These are phyloP conservation scores for Saturnispora saitoi DNA, from an alignment of 805 yeast species.

Conservation along the genomic window DNA sequence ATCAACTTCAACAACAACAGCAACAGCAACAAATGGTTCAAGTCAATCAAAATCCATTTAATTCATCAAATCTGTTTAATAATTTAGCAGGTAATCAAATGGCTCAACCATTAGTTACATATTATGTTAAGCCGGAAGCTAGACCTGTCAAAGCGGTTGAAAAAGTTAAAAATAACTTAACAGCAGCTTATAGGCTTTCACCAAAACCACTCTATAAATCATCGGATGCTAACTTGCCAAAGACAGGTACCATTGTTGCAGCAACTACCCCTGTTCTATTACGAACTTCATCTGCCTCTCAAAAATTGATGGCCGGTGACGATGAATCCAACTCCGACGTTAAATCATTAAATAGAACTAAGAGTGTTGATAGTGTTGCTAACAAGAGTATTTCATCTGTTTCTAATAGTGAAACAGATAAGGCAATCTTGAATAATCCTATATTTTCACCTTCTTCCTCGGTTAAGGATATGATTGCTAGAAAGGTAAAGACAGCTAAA, in stretches of 20 bases:
- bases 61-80: slow-evolving; percentile 61
- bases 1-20: slow-evolving; percentile 16
- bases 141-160: slow-evolving; percentile 38
- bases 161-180: slow-evolving; percentile 53
- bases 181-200: slow-evolving; percentile 52
- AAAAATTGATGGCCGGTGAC: slow-evolving; percentile 3
- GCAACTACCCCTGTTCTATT: slow-evolving; percentile 15
- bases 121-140: slow-evolving; percentile 43
- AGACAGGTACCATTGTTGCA: slow-evolving; percentile 20
- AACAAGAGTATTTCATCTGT: slow-evolving; percentile 10
- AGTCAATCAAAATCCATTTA: slow-evolving; percentile 61
- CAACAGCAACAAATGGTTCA: slow-evolving; percentile 23
- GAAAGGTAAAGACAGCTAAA: slow-evolving; percentile 28
- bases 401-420: slow-evolving; percentile 41
- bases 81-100: slow-evolving; percentile 24
- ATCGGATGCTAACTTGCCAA: slow-evolving; percentile 17
- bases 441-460: slow-evolving; percentile 58
- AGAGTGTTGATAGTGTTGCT: slow-evolving; percentile 14
- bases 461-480: slow-evolving; percentile 46
- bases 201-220: slow-evolving; percentile 51
- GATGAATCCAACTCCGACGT: slow-evolving; percentile 2
- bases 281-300: slow-evolving; percentile 1
- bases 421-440: slow-evolving; percentile 61
- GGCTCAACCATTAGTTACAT: slow-evolving; percentile 29
- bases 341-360: background rate